Evolutionary conservation across 208 protist species (phyloP).

Genomic region (Wallacemonas sp.): DNA sequence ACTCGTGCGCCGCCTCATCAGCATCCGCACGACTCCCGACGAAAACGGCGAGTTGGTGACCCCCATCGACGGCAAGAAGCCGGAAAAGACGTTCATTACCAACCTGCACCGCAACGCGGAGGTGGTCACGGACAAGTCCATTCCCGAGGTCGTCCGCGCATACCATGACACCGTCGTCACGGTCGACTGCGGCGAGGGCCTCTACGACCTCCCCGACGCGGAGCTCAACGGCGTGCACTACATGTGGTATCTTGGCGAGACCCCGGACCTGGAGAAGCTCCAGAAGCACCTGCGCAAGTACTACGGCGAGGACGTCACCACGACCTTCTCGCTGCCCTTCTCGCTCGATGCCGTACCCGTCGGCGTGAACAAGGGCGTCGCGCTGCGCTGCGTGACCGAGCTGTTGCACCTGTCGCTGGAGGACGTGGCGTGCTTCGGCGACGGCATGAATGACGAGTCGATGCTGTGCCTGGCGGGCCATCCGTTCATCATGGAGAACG

Average conservation of each 20-base stretch:
- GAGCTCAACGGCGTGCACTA: conserved; percentile 33
- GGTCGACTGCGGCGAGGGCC: conserved; percentile 12
- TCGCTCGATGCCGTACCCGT: conserved; percentile 21
- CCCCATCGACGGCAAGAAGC: background rate
- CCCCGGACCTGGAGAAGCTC: conserved; percentile 16
- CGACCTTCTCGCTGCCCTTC: conserved; percentile 30
- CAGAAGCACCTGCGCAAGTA: conserved; percentile 14
- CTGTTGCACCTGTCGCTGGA: conserved; percentile 12
- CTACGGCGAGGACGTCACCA: conserved; percentile 13
- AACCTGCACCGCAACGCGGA: conserved; percentile 11
- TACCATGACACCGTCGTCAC: conserved; percentile 11
- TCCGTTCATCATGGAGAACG: conserved; percentile 32
- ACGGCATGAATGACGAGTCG: conserved; percentile 39
- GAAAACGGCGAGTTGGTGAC: background rate
- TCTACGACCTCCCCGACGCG: conserved; percentile 22
- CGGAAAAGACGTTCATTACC: conserved; percentile 13
- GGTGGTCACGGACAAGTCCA: conserved; percentile 4
- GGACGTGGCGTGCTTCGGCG: conserved; percentile 36
- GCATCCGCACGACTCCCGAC: conserved; percentile 3
- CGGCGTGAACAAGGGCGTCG: conserved; percentile 32
- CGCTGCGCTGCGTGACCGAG: conserved; percentile 24
- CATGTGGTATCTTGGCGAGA: conserved; percentile 27
- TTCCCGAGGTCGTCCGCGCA: background rate
- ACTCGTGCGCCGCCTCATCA: conserved; percentile 5
- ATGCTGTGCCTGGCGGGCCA: conserved; percentile 28